Percentiles rank a stretch among this genome's conserved stretches.
phyloP scores from a whole-genome alignment of 1,139 yeast genomes.

The Ogataea hybrid region DNA sequence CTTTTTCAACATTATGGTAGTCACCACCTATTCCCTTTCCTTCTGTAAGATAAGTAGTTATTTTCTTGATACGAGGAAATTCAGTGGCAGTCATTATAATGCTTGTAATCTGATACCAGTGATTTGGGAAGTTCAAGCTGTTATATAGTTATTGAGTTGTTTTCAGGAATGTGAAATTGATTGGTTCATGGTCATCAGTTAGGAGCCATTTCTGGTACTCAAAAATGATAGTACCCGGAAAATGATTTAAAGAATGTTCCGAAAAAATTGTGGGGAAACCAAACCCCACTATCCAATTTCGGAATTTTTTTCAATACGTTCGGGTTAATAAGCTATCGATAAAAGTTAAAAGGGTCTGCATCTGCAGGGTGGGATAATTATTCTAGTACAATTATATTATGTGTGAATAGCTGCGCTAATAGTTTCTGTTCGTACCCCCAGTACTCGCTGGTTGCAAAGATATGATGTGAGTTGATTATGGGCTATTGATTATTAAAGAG shows the following conservation, averaged over 20 bases:
- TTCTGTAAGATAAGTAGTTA: constrained; percentile 41
- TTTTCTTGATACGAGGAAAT: constrained; percentile 42
- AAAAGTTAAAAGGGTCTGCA: neutral
- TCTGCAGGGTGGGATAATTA: neutral
- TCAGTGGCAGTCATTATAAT: constrained; percentile 16
- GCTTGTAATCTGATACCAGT: neutral
- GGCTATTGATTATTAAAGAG: neutral
- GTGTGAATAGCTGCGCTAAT: neutral
- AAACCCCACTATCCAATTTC: neutral
- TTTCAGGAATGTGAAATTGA: neutral
- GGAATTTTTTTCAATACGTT: neutral
- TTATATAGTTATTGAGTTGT: neutral
- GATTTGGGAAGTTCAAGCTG: neutral
- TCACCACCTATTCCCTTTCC: constrained; percentile 50
- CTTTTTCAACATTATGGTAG: constrained; percentile 45
- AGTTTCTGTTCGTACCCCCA: neutral
- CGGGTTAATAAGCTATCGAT: neutral
- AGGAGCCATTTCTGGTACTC: neutral
- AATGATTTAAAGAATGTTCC: neutral
- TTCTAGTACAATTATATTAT: neutral
- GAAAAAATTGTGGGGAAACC: neutral
- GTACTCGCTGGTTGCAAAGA: neutral
- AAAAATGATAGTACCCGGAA: neutral
- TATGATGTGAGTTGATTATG: neutral
- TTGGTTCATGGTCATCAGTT: neutral